Evolutionary conservation across 2,329 filamentous ascomycete genomes (phyloP), one percentile per base, ranked within the genome.

Genomic region (Sporothrix pseudoabietina): DNA sequence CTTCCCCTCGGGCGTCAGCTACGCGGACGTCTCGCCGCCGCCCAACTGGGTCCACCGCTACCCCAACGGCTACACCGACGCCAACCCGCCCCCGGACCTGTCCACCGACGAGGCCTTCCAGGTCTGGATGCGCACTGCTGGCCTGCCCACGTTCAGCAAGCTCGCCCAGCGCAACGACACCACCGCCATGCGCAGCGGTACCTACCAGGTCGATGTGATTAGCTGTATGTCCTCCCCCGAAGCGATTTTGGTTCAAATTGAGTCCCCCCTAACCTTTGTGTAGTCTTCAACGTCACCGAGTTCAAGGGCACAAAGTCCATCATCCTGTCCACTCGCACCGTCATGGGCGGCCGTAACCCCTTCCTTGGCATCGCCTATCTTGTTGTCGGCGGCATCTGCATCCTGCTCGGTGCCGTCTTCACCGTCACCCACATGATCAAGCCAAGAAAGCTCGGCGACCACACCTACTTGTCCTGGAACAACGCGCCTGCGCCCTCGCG

Each of bases 61-160:
- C 77, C 91, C 90, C 7, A 80, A 91, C 52, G 88, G 87, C 75
- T 97, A 97, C 79, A 90, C 87, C 3, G 81, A 84, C 0, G 83
- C 87, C 0, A 86, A 87, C 70, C 88, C 87, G 1, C 90, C 93
- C 30, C 94, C 94, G 0, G 83, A 96, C 77, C 81, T 98, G 22
- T 87, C 91, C 75, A 83, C 89, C 0, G 91, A 94, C 83, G 92
- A 97, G 81, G 89, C 90, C 59, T 97, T 99, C 81, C 94, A 98
- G 83, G 94, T 98, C 30, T 99, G 96, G 96, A 99, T 99, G 96
- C 90, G 96, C 78, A 97, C 97, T 1, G 96, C 96, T 32, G 96
- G 95, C 73, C 84, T 98, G 78, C 96, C 96, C 0, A 92, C 91
- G 5, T 99, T 99, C 81, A 97, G 93, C 87, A 99, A 99, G 84